Base-by-base conservation (phyloP, 75 land plant genomes). In the Chamaecyparis obtusa region DNA sequence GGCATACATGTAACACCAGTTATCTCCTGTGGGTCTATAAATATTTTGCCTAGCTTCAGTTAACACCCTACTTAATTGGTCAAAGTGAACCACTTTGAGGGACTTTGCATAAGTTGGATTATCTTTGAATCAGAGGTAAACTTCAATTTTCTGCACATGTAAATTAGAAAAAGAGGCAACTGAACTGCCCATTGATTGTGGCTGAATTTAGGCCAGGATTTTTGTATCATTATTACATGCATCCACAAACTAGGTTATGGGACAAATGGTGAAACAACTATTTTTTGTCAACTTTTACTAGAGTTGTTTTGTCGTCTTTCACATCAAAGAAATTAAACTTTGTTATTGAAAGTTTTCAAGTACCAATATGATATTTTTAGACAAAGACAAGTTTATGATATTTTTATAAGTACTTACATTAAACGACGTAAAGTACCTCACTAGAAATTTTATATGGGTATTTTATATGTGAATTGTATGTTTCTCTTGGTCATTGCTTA, bases 151-250 rank as follows among this genome's bases (percentile, higher is more conserved):
- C n/a, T 81, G 83, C n/a, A 46, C 5, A 46, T 44, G 43, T 46
- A 46, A 81, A n/a, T 81, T 32, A 81, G 83, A 44, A 44, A 81
- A 46, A 49, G 83, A 81, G 36, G 37, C 76, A 74, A 32, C 76
- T 74, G 76, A 24, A 74, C 76, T 74, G 36, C 3, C 15, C 76
- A 74, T 24, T 74, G 36, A 74, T 74, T 33, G 33, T 74, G 76
- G 76, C 76, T 74, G 76, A 74, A 33, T 74, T 74, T 74, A 13
- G 37, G 15, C 76, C 76, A 33, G 76, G 76, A 33, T 74, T 74
- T 46, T 74, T 74, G 76, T 74, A 74, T 32, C 13, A 74, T 13
- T 74, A 74, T 30, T 33, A 33, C 76, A 30, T 74, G 76, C 76
- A 74, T 74, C 36, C 76, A 13, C 5, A 33, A 33, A 32, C 36